phyloP scores from a whole-genome alignment of 805 yeast species.

The Hanseniaspora mollemarum region DNA sequence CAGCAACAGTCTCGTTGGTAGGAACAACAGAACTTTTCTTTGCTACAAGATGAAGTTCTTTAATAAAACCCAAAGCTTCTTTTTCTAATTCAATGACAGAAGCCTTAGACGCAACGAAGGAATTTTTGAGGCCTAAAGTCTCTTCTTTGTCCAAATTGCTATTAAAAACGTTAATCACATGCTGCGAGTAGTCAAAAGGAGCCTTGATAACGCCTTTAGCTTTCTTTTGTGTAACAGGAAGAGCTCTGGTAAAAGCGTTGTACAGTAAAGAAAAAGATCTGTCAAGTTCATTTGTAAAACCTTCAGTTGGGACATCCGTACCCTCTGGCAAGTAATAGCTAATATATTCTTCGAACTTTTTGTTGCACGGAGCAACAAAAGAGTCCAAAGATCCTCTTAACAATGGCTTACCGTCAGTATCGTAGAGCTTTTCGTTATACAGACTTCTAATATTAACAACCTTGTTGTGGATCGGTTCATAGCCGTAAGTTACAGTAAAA shows the following conservation, averaged over 20 bases:
- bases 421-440: constrained; percentile 42
- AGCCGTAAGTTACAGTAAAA: constrained; percentile 30
- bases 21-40: neutral
- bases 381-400: constrained; percentile 55
- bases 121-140: constrained; percentile 26
- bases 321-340: constrained; percentile 39
- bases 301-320: constrained; percentile 34
- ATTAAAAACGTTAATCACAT: constrained; percentile 33
- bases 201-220: constrained; percentile 24
- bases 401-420: constrained; percentile 51
- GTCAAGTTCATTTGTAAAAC: constrained; percentile 45
- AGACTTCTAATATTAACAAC: constrained; percentile 39
- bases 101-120: constrained; percentile 28
- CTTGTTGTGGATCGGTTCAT: constrained; percentile 40
- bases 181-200: constrained; percentile 31
- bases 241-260: constrained; percentile 33
- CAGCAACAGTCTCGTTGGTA: constrained; percentile 13
- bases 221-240: constrained; percentile 29
- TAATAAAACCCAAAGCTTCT: constrained; percentile 23
- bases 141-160: constrained; percentile 34
- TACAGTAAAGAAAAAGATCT: constrained; percentile 37
- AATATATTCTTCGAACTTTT: constrained; percentile 37
- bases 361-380: constrained; percentile 49
- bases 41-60: constrained; percentile 8
- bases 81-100: constrained; percentile 27